These are phyloP conservation scores for Microbotryomycetes sp. DNA, from an alignment of 1,284 basidiomycete genomes.

Conservation along the genomic window DNA sequence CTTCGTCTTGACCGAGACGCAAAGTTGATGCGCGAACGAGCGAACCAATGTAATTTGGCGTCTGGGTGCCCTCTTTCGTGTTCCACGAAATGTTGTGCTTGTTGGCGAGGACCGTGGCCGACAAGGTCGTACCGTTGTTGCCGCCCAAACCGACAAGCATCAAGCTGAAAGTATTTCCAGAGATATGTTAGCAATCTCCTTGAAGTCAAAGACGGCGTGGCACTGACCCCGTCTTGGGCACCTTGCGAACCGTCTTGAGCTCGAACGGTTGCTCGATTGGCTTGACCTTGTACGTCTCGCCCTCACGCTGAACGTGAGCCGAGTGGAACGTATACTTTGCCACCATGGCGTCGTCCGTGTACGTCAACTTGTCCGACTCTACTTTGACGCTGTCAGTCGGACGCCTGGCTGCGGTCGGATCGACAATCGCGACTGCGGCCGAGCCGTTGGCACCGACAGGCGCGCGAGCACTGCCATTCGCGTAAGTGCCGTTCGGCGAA, in stretches of 20 bases:
- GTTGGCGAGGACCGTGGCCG: conserved; percentile 93
- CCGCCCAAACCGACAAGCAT: conserved; percentile 97
- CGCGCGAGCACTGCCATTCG: too few species aligned
- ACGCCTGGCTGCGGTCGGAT: conserved; percentile 73
- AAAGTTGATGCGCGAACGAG: conserved; percentile 91
- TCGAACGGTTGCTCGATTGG: conserved; percentile 72
- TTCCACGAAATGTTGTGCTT: conserved; percentile 89
- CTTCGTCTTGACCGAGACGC: conserved; percentile 74
- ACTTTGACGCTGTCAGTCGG: conserved; percentile 68
- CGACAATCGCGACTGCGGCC: conserved; percentile 44
- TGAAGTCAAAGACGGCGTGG: neutral
- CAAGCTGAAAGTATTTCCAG: conserved; percentile 51
- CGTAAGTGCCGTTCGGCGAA: conserved; percentile 11
- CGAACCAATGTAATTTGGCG: conserved; percentile 86
- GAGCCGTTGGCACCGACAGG: neutral
- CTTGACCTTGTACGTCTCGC: conserved; percentile 64
- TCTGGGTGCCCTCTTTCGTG: conserved; percentile 86
- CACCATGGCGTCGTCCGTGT: conserved; percentile 73
- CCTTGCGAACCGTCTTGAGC: conserved; percentile 83
- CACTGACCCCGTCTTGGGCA: conserved; percentile 84
- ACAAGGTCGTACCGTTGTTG: conserved; percentile 94
- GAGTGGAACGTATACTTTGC: conserved; percentile 71
- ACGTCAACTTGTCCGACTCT: conserved; percentile 71
- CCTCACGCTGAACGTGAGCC: conserved; percentile 46
- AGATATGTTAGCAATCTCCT: conserved; percentile 13